Evolutionary conservation across 116 monocot genomes (phyloP).

Genomic region (Iris pallida): DNA sequence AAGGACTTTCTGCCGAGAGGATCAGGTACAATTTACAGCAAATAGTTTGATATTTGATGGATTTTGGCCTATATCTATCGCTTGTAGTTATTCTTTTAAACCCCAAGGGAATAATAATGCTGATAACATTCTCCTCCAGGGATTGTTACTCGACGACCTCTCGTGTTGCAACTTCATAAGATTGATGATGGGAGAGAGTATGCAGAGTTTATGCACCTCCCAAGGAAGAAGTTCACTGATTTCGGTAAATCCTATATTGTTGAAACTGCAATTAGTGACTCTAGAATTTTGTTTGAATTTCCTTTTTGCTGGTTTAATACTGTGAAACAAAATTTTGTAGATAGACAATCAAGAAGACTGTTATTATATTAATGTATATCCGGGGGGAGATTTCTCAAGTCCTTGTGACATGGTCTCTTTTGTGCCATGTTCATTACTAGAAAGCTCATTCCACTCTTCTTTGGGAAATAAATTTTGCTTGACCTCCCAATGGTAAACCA

Average conservation of each 20-base stretch:
- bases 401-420: no score
- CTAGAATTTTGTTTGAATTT: no score
- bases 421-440: no score
- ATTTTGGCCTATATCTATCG: background rate
- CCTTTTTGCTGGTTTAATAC: no score
- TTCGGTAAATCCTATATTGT: conserved; percentile 42
- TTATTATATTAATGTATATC: no score
- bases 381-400: no score
- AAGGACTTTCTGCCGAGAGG: conserved; percentile 69
- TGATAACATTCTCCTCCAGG: conserved; percentile 31
- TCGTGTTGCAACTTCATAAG: conserved; percentile 79
- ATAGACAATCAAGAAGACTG: no score
- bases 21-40: conserved; percentile 30
- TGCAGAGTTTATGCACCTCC: conserved; percentile 78
- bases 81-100: background rate
- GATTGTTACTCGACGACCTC: conserved; percentile 77
- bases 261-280: background rate
- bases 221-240: conserved; percentile 66
- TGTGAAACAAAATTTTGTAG: no score
- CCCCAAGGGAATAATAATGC: background rate
- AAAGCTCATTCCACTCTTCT: no score
- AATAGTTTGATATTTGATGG: background rate
- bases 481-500: no score
- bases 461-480: no score
- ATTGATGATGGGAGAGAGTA: conserved; percentile 76